A percentile compares a stretch with the other conserved stretches of the same genome.
Evolutionary conservation across 257 asterid genomes (phyloP).

Genomic region (Paulownia fortunei): DNA sequence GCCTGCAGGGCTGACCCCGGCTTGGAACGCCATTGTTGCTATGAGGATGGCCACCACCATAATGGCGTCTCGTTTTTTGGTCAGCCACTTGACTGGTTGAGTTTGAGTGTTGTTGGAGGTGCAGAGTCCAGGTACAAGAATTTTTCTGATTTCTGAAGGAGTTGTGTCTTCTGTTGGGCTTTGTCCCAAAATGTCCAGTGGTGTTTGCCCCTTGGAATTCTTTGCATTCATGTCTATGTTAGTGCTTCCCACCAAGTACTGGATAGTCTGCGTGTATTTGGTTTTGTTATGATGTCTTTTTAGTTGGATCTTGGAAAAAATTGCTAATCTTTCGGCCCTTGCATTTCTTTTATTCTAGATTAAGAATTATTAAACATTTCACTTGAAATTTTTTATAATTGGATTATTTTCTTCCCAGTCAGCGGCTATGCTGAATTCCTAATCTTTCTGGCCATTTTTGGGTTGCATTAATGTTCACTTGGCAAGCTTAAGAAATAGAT

Average conservation of each 20-base stretch:
- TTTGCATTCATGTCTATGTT: constrained; percentile 33
- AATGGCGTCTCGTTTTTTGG: constrained; percentile 43
- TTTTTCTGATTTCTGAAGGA: neutral
- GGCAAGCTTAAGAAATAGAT: too few species aligned
- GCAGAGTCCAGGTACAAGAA: neutral
- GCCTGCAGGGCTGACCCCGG: constrained; percentile 48
- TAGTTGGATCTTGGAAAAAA: too few species aligned
- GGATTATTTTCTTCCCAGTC: too few species aligned
- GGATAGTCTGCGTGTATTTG: constrained; percentile 55
- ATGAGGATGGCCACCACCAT: constrained; percentile 54
- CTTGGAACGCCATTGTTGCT: constrained; percentile 53
- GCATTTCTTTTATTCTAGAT: too few species aligned
- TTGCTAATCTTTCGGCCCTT: too few species aligned
- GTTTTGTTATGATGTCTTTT: too few species aligned
- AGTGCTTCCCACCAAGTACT: constrained; percentile 28
- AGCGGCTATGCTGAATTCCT: too few species aligned
- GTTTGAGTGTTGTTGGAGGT: neutral
- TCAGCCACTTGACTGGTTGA: constrained; percentile 37
- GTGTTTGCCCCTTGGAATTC: constrained; percentile 40
- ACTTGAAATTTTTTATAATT: too few species aligned
- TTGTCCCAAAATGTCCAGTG: constrained; percentile 27
- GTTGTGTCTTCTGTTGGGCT: neutral
- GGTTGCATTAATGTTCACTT: too few species aligned
- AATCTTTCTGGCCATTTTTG: too few species aligned
- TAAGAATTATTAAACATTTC: too few species aligned